Evolutionary conservation across 2,329 filamentous ascomycete genomes (phyloP).

Genomic region (Microdochium trichocladiopsis): DNA sequence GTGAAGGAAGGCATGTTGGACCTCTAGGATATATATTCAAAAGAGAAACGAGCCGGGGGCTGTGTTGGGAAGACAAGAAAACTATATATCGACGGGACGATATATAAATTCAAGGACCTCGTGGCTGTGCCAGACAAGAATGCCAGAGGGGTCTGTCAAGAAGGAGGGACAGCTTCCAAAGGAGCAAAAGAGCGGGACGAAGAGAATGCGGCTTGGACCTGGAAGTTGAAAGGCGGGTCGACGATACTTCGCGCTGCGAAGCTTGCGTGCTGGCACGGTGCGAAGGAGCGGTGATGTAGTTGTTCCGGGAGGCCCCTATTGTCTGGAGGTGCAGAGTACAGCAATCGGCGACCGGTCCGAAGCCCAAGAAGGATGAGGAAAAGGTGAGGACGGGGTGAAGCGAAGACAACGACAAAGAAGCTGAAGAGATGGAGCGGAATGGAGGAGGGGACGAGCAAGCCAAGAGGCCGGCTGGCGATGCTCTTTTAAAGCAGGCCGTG

Average conservation of each 20-base stretch:
- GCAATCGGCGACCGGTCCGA: background rate
- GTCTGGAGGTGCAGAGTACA: background rate
- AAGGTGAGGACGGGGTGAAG: conserved; percentile 1
- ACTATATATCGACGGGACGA: background rate
- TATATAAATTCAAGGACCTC: background rate
- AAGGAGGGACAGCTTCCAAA: background rate
- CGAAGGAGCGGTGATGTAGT: background rate
- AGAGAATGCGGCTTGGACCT: background rate
- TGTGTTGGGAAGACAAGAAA: no score
- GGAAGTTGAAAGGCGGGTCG: background rate
- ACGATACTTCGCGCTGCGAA: background rate
- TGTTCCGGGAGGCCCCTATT: background rate
- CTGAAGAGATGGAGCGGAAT: background rate
- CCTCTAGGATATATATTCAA: background rate
- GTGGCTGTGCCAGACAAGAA: background rate
- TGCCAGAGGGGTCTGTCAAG: background rate
- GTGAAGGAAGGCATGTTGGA: conserved; percentile 19
- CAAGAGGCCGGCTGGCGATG: background rate
- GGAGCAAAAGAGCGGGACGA: background rate
- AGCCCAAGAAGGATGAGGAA: background rate
- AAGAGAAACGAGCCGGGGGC: background rate
- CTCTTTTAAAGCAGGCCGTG: conserved; percentile 1
- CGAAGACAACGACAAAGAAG: conserved; percentile 1
- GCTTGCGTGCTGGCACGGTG: background rate
- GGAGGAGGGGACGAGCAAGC: conserved; percentile 2